phyloP scores from a whole-genome alignment of 2,329 filamentous ascomycete species.

The Fusarium concolor region DNA sequence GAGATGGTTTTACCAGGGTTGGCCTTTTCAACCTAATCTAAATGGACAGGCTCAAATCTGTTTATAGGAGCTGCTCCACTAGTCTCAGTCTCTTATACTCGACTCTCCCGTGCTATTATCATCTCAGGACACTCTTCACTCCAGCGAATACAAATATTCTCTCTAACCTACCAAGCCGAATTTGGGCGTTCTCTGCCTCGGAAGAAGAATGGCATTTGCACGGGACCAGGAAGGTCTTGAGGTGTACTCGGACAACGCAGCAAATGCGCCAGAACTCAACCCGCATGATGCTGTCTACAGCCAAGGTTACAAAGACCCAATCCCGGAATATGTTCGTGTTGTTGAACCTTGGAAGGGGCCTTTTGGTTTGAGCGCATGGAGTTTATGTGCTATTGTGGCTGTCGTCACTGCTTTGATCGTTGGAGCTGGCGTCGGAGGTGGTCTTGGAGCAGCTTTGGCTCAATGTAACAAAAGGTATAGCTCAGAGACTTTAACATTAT shows the following conservation, averaged over 20 bases:
- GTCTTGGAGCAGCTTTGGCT: conserved; percentile 22
- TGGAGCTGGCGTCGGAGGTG: conserved; percentile 18
- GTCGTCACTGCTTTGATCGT: conserved; percentile 4
- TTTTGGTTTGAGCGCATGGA: conserved; percentile 5
- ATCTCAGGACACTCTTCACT: too few species aligned
- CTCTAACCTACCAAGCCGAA: too few species aligned
- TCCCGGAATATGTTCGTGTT: neutral
- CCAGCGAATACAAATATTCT: too few species aligned
- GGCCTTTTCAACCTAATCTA: too few species aligned
- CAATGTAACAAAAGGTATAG: conserved; percentile 8
- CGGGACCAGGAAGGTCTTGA: conserved; percentile 13
- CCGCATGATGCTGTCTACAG: neutral
- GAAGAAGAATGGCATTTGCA: neutral
- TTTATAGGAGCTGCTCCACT: too few species aligned
- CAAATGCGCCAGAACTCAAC: conserved; percentile 5
- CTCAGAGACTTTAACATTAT: too few species aligned
- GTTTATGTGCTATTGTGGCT: conserved; percentile 4
- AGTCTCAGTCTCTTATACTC: neutral
- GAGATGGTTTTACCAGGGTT: neutral
- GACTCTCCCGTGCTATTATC: too few species aligned
- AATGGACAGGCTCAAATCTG: too few species aligned
- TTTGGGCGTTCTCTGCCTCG: too few species aligned
- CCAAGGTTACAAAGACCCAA: neutral
- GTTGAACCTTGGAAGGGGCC: neutral
- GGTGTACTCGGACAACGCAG: conserved; percentile 7